Evolutionary conservation across 768 basidiomycete genomes (phyloP), one percentile per base, ranked within the genome.

Genomic region (Myochromella boudieri): DNA sequence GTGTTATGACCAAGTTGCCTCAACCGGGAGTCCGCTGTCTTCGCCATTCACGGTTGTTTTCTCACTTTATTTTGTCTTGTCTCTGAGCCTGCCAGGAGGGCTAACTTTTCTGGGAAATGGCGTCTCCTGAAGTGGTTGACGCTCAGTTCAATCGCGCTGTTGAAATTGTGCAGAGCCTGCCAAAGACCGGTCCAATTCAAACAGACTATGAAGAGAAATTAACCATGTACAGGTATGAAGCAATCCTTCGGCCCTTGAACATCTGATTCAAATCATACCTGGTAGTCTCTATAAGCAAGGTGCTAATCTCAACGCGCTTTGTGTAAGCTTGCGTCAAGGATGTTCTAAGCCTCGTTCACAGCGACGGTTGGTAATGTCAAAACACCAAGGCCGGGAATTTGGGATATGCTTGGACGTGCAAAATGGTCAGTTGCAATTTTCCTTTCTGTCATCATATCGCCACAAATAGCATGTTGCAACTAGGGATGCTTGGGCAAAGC

Each of bases 401-500:
- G 85, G 71, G 94, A 97, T 62, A 85, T 95, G 81, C 71, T 97
- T 6, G 91, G 90, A 32, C 75, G 93, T 55, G 93, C 94, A 17
- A 97, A 97, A 71, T 97, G 94, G 94, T 91, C 53, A 20, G 76
- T 55, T n/a, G 43, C 11, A 39, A 51, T 28, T 20, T 37, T 43
- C 28, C 27, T 31, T 10, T 37, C 17, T 17, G 20, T 14, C 25
- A 37, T 25, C 26, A 18, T 46, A 39, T 41, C 21, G 21, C 27
- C 44, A 57, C 26, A 56, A 31, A 28, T 47, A 20, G 14, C 43
- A n/a, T n/a, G n/a, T n/a, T n/a, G n/a, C n/a, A n/a, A 17, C 20
- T 42, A 94, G 92, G 91, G 93, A 95, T 70, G 90, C 90, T 34
- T 97, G 95, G 95, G 85, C 87, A 37, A 95, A 94, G 63, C 91